phyloP scores from a whole-genome alignment of 2,329 filamentous ascomycete genomes.

The Tolypocladium album region DNA sequence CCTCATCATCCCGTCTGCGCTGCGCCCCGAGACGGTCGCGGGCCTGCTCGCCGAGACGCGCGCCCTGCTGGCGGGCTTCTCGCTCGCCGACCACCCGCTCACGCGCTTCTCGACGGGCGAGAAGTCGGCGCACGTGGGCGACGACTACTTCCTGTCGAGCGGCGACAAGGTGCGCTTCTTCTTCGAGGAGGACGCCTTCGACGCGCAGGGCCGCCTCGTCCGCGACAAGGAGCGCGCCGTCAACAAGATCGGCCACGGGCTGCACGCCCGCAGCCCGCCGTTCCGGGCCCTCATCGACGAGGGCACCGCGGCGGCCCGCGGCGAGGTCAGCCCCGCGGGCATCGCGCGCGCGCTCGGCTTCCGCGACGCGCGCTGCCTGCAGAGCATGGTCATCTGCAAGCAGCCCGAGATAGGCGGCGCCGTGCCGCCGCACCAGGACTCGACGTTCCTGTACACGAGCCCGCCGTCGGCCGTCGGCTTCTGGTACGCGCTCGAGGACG shows the following conservation, averaged over 20 bases:
- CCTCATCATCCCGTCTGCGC: slow-evolving; percentile 71
- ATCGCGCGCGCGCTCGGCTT: slow-evolving; percentile 67
- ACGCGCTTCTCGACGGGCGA: slow-evolving; percentile 86
- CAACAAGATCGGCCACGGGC: slow-evolving; percentile 78
- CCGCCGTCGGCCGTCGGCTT: slow-evolving; percentile 86
- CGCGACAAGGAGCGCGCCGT: slow-evolving; percentile 79
- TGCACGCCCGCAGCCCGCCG: slow-evolving; percentile 58
- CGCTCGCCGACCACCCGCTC: slow-evolving; percentile 77
- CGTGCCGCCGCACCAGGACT: slow-evolving; percentile 87
- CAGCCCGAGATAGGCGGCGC: slow-evolving; percentile 91
- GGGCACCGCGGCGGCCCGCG: slow-evolving; percentile 19
- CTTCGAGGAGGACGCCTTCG: slow-evolving; percentile 91
- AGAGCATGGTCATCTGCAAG: slow-evolving; percentile 98
- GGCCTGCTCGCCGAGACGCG: slow-evolving; percentile 66
- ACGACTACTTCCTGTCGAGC: slow-evolving; percentile 84
- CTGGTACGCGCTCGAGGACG: slow-evolving; percentile 96
- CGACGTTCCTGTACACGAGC: slow-evolving; percentile 82
- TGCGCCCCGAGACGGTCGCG: slow-evolving; percentile 53
- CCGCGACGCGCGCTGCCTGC: slow-evolving; percentile 63
- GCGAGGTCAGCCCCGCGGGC: slow-evolving; percentile 34
- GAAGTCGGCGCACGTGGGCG: slow-evolving; percentile 69
- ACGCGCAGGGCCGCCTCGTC: slow-evolving; percentile 48
- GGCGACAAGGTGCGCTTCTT: slow-evolving; percentile 94
- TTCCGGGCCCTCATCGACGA: slow-evolving; percentile 52
- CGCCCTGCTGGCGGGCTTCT: slow-evolving; percentile 62